Conservation (phyloP, 225 moss, liverwort and hornwort species). For the Takakia lepidozioides region DNA sequence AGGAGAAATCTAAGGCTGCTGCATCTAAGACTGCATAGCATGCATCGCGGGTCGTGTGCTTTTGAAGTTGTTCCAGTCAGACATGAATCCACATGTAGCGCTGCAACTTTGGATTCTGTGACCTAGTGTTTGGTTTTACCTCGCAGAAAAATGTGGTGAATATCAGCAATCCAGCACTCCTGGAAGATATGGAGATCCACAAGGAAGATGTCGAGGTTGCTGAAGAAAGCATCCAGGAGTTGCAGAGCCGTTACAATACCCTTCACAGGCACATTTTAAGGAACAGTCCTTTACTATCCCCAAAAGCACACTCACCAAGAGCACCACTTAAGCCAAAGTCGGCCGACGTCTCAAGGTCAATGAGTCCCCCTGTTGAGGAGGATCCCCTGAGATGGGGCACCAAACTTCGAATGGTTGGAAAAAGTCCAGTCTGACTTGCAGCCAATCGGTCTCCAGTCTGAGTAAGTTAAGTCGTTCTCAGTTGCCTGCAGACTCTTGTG, state of each 20-base stretch:
- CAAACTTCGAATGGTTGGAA: constrained; percentile 16
- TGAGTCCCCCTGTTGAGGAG: not conserved
- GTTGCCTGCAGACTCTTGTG: too few species aligned
- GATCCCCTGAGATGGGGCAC: constrained; percentile 26
- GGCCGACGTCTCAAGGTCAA: not conserved
- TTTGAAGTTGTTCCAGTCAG: not conserved
- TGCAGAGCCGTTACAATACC: constrained; percentile 36
- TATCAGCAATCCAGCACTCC: constrained; percentile 40
- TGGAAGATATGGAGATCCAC: constrained; percentile 71
- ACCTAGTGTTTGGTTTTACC: too few species aligned
- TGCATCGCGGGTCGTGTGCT: not conserved
- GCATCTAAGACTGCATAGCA: not conserved
- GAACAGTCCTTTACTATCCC: not conserved
- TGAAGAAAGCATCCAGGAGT: constrained; percentile 31
- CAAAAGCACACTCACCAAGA: not conserved
- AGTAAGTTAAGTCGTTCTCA: too few species aligned
- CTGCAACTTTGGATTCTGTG: too few species aligned
- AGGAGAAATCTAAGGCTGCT: not conserved
- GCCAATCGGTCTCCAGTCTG: too few species aligned
- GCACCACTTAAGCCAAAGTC: not conserved
- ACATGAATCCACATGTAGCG: too few species aligned
- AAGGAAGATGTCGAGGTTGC: constrained; percentile 56
- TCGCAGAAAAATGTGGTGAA: constrained; percentile 68
- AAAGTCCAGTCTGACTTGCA: too few species aligned
- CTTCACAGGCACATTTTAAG: constrained; percentile 10